phyloP scores from a whole-genome alignment of 1,284 basidiomycete genomes.

The Grifola frondosa region DNA sequence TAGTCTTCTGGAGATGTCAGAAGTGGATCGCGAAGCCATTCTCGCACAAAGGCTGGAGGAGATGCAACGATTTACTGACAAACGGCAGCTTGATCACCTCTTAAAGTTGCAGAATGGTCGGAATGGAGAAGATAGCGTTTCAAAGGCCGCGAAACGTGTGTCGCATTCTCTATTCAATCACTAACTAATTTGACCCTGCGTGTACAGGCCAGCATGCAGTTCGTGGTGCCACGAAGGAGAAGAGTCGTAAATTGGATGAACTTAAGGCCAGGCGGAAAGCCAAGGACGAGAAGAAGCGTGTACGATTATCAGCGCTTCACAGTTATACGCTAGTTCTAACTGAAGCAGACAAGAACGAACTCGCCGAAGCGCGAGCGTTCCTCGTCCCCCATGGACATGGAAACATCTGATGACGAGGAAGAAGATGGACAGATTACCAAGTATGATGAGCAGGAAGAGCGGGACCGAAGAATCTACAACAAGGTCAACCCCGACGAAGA shows the following conservation, averaged over 20 bases:
- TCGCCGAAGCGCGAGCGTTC: slow-evolving; percentile 69
- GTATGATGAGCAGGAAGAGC: slow-evolving; percentile 68
- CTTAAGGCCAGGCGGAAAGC: slow-evolving; percentile 81
- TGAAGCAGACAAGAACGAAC: slow-evolving; percentile 38
- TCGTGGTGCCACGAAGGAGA: slow-evolving; percentile 82
- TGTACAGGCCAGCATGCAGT: slow-evolving; percentile 67
- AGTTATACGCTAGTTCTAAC: slow-evolving; percentile 4
- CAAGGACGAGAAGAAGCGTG: slow-evolving; percentile 74
- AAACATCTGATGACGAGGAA: slow-evolving; percentile 70
- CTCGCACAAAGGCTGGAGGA: slow-evolving; percentile 80
- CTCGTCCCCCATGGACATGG: slow-evolving; percentile 78
- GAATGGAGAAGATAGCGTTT: slow-evolving; percentile 53
- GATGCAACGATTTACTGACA: slow-evolving; percentile 75
- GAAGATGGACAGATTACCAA: slow-evolving; percentile 74
- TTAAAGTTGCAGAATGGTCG: slow-evolving; percentile 62
- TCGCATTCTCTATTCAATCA: slow-evolving; percentile 8
- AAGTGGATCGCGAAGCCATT: slow-evolving; percentile 87
- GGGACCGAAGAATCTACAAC: slow-evolving; percentile 51
- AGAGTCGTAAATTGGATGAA: slow-evolving; percentile 77
- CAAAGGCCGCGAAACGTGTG: slow-evolving; percentile 74
- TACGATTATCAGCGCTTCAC: slow-evolving; percentile 33
- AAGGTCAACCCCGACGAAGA: slow-evolving; percentile 49
- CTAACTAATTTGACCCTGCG: slow-evolving; percentile 8
- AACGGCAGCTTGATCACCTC: slow-evolving; percentile 74
- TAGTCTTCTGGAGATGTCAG: slow-evolving; percentile 79